These are phyloP conservation scores for Gigaspora rosea DNA, from an alignment of 192 early-diverging fungal genomes.

Conservation along the genomic window DNA sequence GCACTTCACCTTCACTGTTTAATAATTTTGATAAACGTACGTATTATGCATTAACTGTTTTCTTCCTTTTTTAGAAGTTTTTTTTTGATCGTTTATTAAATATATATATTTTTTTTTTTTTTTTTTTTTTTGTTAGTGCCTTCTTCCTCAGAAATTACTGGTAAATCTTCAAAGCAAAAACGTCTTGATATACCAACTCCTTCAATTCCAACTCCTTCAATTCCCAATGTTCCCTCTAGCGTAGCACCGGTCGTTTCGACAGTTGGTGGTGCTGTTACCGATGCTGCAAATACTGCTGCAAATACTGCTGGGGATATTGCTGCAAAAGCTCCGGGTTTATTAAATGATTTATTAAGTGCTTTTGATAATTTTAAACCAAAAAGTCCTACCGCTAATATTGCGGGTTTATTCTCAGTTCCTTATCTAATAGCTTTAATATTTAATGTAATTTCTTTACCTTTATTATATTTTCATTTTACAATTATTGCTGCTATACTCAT, in stretches of 20 bases:
- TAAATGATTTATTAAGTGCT: background rate
- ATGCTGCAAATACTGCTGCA: background rate
- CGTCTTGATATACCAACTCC: background rate
- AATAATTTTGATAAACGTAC: constrained; percentile 30
- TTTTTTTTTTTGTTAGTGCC: constrained; percentile 17
- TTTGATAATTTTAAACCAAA: constrained; percentile 22
- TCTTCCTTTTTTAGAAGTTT: background rate
- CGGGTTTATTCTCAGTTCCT: constrained; percentile 14
- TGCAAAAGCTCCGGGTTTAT: background rate
- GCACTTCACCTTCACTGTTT: background rate
- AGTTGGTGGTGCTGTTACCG: background rate
- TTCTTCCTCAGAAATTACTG: constrained; percentile 1
- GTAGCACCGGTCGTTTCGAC: background rate
- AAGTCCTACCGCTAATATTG: background rate
- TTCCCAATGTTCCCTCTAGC: background rate
- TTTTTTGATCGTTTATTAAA: background rate
- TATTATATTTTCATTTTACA: constrained; percentile 4
- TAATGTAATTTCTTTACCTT: background rate
- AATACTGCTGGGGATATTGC: background rate
- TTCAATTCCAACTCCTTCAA: background rate
- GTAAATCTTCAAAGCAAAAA: background rate
- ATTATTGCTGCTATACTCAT: background rate
- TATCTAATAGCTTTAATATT: background rate
- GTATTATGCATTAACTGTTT: background rate
- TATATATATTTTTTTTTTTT: background rate